Percentiles rank a stretch among this genome's conserved stretches.
phyloP scores from a whole-genome alignment of 2,329 filamentous ascomycete species.

The Magnaporthiopsis rhizophila region DNA sequence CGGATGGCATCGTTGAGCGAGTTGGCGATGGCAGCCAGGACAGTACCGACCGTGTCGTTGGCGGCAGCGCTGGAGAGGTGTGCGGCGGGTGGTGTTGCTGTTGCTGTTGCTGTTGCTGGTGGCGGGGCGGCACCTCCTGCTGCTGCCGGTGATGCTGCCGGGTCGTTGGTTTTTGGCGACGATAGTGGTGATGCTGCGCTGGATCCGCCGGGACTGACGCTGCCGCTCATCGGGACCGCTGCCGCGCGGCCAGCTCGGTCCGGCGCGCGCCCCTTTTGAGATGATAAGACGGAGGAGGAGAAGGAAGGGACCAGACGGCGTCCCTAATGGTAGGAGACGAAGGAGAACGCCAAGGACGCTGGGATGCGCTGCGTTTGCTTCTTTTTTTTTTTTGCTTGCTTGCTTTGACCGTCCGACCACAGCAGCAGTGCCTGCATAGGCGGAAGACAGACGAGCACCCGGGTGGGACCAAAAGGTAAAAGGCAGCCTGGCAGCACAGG shows the following conservation, averaged over 20 bases:
- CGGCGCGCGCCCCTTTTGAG: neutral
- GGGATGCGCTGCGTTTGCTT: neutral
- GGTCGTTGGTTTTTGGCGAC: neutral
- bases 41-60: constrained; percentile 46
- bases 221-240: neutral
- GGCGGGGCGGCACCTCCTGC: neutral
- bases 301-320: too few relatives aligned
- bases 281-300: neutral
- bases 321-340: neutral
- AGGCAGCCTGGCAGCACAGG: neutral
- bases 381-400: neutral
- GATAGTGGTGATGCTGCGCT: neutral
- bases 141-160: neutral
- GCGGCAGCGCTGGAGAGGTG: constrained; percentile 14
- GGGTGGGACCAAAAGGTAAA: neutral
- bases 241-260: neutral
- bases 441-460: neutral
- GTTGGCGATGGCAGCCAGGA: constrained; percentile 50
- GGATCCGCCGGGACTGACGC: neutral
- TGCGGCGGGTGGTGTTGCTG: neutral
- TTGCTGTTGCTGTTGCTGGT: neutral
- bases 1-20: constrained; percentile 44
- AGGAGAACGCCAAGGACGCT: neutral
- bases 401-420: neutral
- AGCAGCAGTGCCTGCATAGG: too few relatives aligned